Conservation (phyloP, 2,329 filamentous ascomycete species). For the Phialophora macrospora region DNA sequence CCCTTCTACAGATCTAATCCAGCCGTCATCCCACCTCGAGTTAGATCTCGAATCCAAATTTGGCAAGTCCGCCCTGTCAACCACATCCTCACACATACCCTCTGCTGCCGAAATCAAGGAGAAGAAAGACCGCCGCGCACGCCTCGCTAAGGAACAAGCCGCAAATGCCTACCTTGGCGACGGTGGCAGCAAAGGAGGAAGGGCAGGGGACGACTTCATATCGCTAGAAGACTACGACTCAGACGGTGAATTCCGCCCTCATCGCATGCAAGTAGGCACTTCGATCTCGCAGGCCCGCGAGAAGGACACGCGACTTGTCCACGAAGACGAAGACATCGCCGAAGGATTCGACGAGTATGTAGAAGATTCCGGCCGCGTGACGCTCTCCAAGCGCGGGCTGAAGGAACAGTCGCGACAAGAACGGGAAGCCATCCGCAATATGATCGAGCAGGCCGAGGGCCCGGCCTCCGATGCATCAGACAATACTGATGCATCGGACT, state of each 20-base stretch:
- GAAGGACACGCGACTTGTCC: constrained; percentile 73
- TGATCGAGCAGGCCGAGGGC: constrained; percentile 77
- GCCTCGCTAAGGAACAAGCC: constrained; percentile 65
- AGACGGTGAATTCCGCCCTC: constrained; percentile 38
- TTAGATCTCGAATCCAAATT: constrained; percentile 57
- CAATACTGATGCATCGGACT: constrained; percentile 55
- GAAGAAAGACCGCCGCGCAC: constrained; percentile 86
- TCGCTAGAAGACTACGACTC: constrained; percentile 44
- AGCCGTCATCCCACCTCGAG: constrained; percentile 48
- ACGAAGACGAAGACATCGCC: constrained; percentile 87
- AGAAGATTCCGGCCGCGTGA: constrained; percentile 74
- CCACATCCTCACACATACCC: constrained; percentile 62
- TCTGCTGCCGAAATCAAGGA: constrained; percentile 85
- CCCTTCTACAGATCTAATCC: constrained; percentile 29
- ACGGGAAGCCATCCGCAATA: constrained; percentile 77
- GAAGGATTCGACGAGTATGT: constrained; percentile 94
- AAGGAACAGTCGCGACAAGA: constrained; percentile 28
- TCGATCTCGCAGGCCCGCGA: constrained; percentile 56
- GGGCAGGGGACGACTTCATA: constrained; percentile 47
- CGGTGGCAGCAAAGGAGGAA: neutral
- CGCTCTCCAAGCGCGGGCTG: constrained; percentile 73
- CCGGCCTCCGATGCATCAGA: constrained; percentile 62
- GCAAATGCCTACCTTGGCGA: neutral
- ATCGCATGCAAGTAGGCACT: constrained; percentile 43
- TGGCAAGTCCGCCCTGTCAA: constrained; percentile 47